phyloP scores from a whole-genome alignment of 805 yeast species.

The Cyberlindnera euphorbiae region DNA sequence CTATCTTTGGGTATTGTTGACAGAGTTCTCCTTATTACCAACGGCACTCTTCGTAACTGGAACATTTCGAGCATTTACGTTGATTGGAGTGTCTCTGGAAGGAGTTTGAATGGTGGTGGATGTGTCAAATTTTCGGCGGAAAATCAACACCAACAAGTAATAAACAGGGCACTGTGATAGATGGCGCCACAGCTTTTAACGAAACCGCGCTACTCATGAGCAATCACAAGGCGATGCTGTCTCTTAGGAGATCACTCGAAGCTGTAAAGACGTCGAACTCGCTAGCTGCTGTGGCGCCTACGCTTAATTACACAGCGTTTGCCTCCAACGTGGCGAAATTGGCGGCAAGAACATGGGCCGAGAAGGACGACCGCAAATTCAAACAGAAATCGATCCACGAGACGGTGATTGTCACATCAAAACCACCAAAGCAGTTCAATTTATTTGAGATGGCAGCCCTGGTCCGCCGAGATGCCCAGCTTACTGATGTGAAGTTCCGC shows the following conservation, averaged over 20 bases:
- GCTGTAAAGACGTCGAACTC: constrained; percentile 4
- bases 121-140: not conserved
- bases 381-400: not conserved
- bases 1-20: constrained; percentile 7
- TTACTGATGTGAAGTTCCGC: constrained; percentile 12
- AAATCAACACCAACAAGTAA: not conserved
- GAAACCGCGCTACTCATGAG: not conserved
- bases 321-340: constrained; percentile 2
- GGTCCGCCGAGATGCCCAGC: constrained; percentile 10
- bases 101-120: not conserved
- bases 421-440: constrained; percentile 15
- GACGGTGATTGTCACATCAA: constrained; percentile 12
- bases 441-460: constrained; percentile 15
- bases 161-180: not conserved
- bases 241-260: constrained; percentile 1
- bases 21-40: not conserved
- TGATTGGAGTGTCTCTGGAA: too few species aligned
- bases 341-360: not conserved
- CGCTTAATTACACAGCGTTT: not conserved
- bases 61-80: too few species aligned
- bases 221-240: not conserved
- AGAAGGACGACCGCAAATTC: not conserved
- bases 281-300: not conserved
- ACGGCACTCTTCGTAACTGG: not conserved
- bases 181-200: not conserved